Base-by-base conservation (phyloP, 352 stramenopile species). In the Phytophthora boehmeriae region DNA sequence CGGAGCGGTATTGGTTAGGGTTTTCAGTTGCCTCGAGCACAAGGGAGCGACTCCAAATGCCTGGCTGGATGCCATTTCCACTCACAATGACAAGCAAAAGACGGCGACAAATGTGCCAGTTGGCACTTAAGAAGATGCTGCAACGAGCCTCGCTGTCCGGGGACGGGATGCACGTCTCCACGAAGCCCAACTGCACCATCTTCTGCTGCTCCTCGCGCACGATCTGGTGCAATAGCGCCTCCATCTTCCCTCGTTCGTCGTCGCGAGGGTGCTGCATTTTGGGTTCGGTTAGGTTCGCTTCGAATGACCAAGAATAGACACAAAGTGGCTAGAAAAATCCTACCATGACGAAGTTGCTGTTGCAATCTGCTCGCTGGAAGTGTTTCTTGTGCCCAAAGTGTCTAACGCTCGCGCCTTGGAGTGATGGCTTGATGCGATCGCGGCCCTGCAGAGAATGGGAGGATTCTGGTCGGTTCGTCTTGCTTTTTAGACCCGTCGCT, bases 191-290 rank as follows among this genome's bases (percentile, higher is more conserved):
- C 44, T 91, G 81, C 54, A 86, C 64, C 86, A 95, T 95, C 64
- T 95, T 92, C 43, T 83, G 67, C 77, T 94, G 86, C 59, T 94
- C 86, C 49, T 94, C 83, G 30, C 86, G 77, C 60, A 94, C 86
- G 65, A 94, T 94, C 72, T 90, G 83, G 54, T 87, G 80, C 67
- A 94, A 59, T n/a, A 88, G 75, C 52, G 75, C 70, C 68, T 94
- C 86, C 86, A 94, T 94, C 57, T 78, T 83, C 43, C 72, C 74
- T 30, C 76, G 79, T 43, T 82, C 75, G 58, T 65, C 66, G 62
- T 75, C 63, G 17, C 54, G 57, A 36, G 41, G 54, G 57, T 73
- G 64, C 63, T 83, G 54, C 22, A 41, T 1, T 19, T 19, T 44
- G 22, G 38, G 19, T 1, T 17, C 38, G 38, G 38, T 44, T 44